Evolutionary conservation across 768 basidiomycete genomes (phyloP), one percentile per base, ranked within the genome.

Genomic region (Exidia glandulosa): DNA sequence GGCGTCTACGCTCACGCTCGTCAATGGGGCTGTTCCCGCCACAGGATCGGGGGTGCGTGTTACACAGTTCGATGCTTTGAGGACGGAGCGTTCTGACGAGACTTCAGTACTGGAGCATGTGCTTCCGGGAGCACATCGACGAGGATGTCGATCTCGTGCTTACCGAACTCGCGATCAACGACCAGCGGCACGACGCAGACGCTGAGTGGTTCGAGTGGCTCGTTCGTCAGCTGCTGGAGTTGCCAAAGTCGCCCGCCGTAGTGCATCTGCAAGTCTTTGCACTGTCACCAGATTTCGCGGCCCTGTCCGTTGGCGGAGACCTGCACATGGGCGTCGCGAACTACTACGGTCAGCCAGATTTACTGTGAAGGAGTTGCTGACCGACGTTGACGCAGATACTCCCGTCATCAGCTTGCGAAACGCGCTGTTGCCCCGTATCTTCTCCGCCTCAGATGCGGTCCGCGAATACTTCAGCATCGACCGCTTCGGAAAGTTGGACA

Each of bases 21-120:
- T 60, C 29, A 62, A 62, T 52, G 61, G 61, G n/a, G 61, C 61
- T 3, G 61, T 62, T 16, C 41, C 61, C 30, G 61, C 61, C 5
- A 62, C 57, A 2, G 61, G 58, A 12, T 31, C 45, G 14, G 61
- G n/a, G n/a, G n/a, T n/a, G n/a, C n/a, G n/a, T n/a, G n/a, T n/a
- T n/a, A n/a, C n/a, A n/a, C n/a, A n/a, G n/a, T n/a, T n/a, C n/a
- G n/a, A n/a, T n/a, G n/a, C n/a, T n/a, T n/a, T n/a, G n/a, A n/a
- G n/a, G n/a, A n/a, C n/a, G n/a, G n/a, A n/a, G n/a, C n/a, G n/a
- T n/a, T n/a, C n/a, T n/a, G n/a, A n/a, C n/a, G n/a, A n/a, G n/a
- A n/a, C n/a, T n/a, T n/a, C n/a, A 62, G 58, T 62, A 62, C 52
- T 60, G 5, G 25, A 59, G 58, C 19, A 62, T 59, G 61, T 62